phyloP scores from a whole-genome alignment of 176 grass and related monocot genomes.

The Ensete ventricosum region DNA sequence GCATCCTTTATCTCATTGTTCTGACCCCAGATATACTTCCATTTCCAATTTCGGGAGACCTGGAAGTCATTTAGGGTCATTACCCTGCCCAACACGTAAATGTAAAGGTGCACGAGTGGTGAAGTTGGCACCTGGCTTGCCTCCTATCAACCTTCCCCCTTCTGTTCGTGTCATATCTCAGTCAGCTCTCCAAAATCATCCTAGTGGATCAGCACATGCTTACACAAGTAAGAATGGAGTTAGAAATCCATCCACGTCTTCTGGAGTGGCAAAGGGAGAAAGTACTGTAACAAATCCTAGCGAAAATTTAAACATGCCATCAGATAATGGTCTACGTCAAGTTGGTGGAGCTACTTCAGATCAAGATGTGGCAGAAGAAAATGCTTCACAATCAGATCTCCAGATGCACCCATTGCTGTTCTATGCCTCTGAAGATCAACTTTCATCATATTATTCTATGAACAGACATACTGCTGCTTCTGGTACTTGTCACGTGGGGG shows the following conservation, averaged over 20 bases:
- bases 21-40: slow-evolving; percentile 18
- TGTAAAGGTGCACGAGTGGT: slow-evolving; percentile 59
- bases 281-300: slow-evolving; percentile 20
- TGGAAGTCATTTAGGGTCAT: slow-evolving; percentile 24
- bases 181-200: slow-evolving; percentile 31
- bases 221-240: slow-evolving; percentile 26
- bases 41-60: slow-evolving; percentile 9
- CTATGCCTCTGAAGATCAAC: slow-evolving; percentile 53
- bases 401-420: slow-evolving; percentile 95
- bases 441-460: slow-evolving; percentile 36
- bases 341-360: slow-evolving; percentile 17
- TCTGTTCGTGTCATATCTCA: slow-evolving; percentile 67
- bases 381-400: slow-evolving; percentile 51
- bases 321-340: slow-evolving; percentile 32
- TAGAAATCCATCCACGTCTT: slow-evolving; percentile 26
- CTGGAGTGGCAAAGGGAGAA: slow-evolving; percentile 28
- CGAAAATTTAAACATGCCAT: slow-evolving; percentile 38
- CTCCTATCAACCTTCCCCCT: slow-evolving; percentile 82
- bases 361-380: slow-evolving; percentile 26
- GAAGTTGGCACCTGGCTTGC: slow-evolving; percentile 88
- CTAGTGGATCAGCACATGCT: slow-evolving; percentile 27
- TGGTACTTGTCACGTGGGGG: slow-evolving; percentile 35
- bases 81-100: slow-evolving; percentile 32
- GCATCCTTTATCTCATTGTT: slow-evolving; percentile 8
- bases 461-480: slow-evolving; percentile 31